A percentile compares a stretch with the other conserved stretches of the same genome.
Evolutionary conservation across 2,329 filamentous ascomycete genomes (phyloP).

Genomic region (Fusarium decemcellulare): DNA sequence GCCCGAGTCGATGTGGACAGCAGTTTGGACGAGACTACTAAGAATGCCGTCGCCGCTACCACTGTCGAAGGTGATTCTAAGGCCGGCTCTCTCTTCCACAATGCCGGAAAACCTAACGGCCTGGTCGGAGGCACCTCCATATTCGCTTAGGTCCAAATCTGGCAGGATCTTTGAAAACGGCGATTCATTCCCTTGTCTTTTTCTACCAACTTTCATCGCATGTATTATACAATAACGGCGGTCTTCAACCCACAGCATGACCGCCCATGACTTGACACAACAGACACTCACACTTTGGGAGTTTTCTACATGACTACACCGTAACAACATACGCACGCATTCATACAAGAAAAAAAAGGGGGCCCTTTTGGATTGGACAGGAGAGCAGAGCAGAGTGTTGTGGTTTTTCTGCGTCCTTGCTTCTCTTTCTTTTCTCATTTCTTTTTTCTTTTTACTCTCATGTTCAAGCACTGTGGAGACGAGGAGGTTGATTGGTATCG

Average conservation of each 20-base stretch:
- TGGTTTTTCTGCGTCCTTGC: conserved; percentile 26
- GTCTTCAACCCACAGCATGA: background rate
- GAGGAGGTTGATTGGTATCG: conserved; percentile 8
- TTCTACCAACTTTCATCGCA: conserved; percentile 4
- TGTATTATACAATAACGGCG: conserved; percentile 30
- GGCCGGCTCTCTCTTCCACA: conserved; percentile 38
- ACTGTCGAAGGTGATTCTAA: conserved; percentile 19
- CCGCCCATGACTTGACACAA: conserved; percentile 15
- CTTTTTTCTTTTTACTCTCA: conserved; percentile 9
- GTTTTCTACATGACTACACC: conserved; percentile 14
- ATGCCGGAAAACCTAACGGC: conserved; percentile 28
- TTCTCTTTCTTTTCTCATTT: conserved; percentile 1
- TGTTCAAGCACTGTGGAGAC: conserved; percentile 16
- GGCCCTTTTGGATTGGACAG: conserved; percentile 35
- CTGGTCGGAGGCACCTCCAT: conserved; percentile 15
- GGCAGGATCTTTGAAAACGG: conserved; percentile 1
- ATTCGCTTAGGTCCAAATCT: conserved; percentile 21
- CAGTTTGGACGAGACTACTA: conserved; percentile 51
- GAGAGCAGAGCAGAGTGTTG: conserved; percentile 21
- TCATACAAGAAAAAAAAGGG: conserved; percentile 24
- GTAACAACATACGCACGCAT: conserved; percentile 19
- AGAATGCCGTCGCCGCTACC: conserved; percentile 21
- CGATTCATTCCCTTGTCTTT: conserved; percentile 3
- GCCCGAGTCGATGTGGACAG: conserved; percentile 54
- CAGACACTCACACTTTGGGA: conserved; percentile 9